Evolutionary conservation across 768 basidiomycete species (phyloP).

Genomic region (Leccinum incarnatum): DNA sequence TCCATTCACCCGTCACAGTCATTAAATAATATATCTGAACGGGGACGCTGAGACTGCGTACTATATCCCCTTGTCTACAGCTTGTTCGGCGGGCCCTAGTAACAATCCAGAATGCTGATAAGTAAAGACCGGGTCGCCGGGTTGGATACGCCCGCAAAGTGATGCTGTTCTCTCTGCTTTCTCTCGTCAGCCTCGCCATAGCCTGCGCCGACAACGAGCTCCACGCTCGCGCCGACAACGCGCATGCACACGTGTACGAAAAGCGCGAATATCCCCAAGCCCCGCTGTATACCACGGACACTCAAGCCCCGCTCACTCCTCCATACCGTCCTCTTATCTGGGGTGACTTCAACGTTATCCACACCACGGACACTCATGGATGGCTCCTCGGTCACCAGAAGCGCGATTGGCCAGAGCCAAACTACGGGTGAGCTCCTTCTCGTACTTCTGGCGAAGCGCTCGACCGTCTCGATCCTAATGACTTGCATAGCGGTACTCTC

Average conservation of each 20-base stretch:
- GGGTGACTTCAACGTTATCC: constrained; percentile 88
- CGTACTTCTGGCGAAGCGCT: background rate
- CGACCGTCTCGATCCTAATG: background rate
- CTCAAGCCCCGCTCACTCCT: constrained; percentile 44
- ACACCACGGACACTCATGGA: constrained; percentile 82
- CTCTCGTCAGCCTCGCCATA: constrained; percentile 16
- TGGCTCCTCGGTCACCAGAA: constrained; percentile 88
- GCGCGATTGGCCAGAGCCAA: constrained; percentile 66
- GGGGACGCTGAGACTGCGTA: no score
- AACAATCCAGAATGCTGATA: background rate
- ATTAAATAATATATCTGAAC: no score
- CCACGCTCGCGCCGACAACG: constrained; percentile 30
- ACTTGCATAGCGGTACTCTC: constrained; percentile 46
- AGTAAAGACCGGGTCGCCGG: background rate
- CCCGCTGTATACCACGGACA: constrained; percentile 29
- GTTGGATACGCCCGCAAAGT: background rate
- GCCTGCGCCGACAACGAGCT: constrained; percentile 22
- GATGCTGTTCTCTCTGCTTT: constrained; percentile 19
- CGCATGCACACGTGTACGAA: constrained; percentile 38
- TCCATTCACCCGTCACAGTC: no score
- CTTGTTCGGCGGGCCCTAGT: background rate
- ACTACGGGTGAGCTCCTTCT: constrained; percentile 50
- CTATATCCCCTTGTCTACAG: no score
- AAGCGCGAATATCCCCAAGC: constrained; percentile 41
- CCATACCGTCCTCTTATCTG: constrained; percentile 72